Evolutionary conservation across 805 yeast genomes (phyloP).

Genomic region (Cyberlindnera nakhonratchasimensis): DNA sequence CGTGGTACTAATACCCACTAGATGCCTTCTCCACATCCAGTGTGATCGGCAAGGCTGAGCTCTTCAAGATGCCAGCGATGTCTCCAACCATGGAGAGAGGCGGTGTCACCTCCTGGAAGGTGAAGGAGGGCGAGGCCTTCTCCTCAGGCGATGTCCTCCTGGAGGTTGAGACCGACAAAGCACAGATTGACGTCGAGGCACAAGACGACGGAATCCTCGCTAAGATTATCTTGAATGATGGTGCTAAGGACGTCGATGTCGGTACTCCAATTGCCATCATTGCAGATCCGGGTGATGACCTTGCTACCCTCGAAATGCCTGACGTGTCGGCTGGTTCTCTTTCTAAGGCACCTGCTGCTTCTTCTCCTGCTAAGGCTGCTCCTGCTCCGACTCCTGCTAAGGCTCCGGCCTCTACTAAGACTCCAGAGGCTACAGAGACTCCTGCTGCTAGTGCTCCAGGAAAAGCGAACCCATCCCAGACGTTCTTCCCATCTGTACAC

Average conservation of each 20-base stretch:
- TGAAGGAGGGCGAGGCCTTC: slow-evolving; percentile 71
- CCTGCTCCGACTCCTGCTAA: slow-evolving; percentile 9
- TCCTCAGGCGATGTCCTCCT: slow-evolving; percentile 77
- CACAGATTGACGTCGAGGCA: slow-evolving; percentile 81
- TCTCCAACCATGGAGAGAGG: slow-evolving; percentile 98
- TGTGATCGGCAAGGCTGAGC: slow-evolving; percentile 29
- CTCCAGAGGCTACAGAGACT: slow-evolving; percentile 9
- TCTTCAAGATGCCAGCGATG: slow-evolving; percentile 96
- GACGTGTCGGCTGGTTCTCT: slow-evolving; percentile 10
- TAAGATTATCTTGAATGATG: slow-evolving; percentile 64
- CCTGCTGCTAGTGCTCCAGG: slow-evolving; percentile 24
- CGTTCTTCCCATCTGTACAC: slow-evolving; percentile 76
- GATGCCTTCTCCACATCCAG: slow-evolving; percentile 25
- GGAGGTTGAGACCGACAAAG: slow-evolving; percentile 86
- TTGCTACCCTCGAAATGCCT: slow-evolving; percentile 61
- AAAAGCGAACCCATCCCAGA: slow-evolving; percentile 63
- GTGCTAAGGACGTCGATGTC: slow-evolving; percentile 76
- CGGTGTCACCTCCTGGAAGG: slow-evolving; percentile 86
- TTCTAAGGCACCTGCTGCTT: slow-evolving; percentile 14
- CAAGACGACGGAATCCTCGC: slow-evolving; percentile 90
- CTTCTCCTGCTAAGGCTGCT: slow-evolving; percentile 12
- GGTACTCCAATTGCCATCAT: slow-evolving; percentile 87
- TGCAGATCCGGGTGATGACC: slow-evolving; percentile 87
- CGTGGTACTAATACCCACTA: not conserved
- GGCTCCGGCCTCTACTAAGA: not conserved